Base-by-base conservation (phyloP, 177 flowering plant genomes). In the Vitis hybrid region DNA sequence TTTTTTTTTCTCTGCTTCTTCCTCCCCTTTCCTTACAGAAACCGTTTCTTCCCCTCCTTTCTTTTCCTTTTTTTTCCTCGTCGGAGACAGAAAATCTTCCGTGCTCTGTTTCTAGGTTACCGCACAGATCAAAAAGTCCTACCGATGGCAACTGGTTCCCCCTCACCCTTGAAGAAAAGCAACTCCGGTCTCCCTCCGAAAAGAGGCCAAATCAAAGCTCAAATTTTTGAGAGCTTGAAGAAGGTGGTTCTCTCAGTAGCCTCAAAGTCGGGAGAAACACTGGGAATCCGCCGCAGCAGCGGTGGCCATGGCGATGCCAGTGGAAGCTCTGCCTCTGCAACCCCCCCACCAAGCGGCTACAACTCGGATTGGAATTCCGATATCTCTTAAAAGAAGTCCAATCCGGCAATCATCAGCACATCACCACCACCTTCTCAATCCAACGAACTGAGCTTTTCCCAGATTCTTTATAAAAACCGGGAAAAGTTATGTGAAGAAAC, bases 181-280 rank as follows among this genome's bases (percentile, higher is more conserved):
- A 52, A 11, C 55, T 0, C 56, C 5, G 14, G 14, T 11, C 40
- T 66, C 35, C 75, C 65, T 21, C 72, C 72, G 4, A 52, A 14
- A 24, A 56, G 72, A 40, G 76, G 76, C 40, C 30, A 69, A 10
- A 56, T 74, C 11, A 74, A 74, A 51, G 72, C 60, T 62, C 68
- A 69, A 55, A 69, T 74, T 35, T 69, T 69, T 19, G 61, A 60
- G 27, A 65, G 18, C 66, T 16, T 74, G 19, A 14, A 7, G 60
- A 69, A 46, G 58, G 8, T 11, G 1, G 60, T 74, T 2, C 35
- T 35, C 13, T 74, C 61, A 4, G 46, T 40, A 40, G 46, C 46
- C 46, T 40, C 46, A 40, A 40, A 40, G 46, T 5, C 46, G 1
- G 46, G 46, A 40, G 46, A 40, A 40, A 40, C 7, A 5, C 46